Conservation (phyloP, 148 eudicot species). For the Rhododendron griersonianum region DNA sequence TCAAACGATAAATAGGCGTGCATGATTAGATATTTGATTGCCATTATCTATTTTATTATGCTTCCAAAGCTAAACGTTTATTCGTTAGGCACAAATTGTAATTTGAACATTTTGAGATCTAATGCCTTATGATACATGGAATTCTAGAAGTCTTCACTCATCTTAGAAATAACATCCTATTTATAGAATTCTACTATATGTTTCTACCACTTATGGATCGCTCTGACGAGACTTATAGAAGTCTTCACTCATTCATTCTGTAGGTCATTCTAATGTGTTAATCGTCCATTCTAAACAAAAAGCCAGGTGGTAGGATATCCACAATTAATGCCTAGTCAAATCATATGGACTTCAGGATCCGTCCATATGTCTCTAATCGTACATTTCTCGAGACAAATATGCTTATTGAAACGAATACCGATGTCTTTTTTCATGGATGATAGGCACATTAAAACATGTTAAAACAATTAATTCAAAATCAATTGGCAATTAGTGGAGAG, state of each 20-base stretch:
- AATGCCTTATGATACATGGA: background rate
- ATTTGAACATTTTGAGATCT: background rate
- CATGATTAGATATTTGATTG: background rate
- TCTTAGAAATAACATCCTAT: background rate
- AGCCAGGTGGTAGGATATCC: no score
- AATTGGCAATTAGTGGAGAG: background rate
- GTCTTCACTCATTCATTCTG: no score
- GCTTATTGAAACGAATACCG: background rate
- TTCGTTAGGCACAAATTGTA: no score
- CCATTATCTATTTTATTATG: background rate
- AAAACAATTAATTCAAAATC: no score
- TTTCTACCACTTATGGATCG: no score
- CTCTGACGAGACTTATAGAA: no score
- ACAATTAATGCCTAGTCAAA: no score
- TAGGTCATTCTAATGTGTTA: no score
- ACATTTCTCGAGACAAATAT: background rate
- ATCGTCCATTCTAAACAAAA: no score
- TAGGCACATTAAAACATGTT: background rate
- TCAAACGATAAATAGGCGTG: background rate
- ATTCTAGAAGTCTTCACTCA: background rate
- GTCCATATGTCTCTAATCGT: background rate
- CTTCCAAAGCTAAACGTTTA: background rate
- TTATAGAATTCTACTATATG: no score
- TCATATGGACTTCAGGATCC: background rate
- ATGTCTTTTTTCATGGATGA: background rate